phyloP scores from a whole-genome alignment of 1,139 yeast genomes.

The Geotrichum histeridarum region DNA sequence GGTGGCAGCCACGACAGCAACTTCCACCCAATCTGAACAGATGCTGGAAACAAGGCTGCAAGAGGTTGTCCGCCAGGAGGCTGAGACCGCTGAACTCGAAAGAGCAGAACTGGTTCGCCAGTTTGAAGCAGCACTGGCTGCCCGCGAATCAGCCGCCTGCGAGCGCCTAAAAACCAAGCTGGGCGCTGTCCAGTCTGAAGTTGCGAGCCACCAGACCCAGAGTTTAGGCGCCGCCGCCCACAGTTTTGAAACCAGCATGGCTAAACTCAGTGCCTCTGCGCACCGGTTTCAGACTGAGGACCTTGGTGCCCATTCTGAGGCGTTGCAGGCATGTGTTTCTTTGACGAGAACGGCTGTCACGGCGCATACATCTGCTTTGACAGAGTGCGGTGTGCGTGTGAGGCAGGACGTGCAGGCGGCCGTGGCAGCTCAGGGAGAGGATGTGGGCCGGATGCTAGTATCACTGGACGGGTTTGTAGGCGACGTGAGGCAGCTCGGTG shows the following conservation, averaged over 20 bases:
- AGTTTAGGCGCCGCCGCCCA: not conserved
- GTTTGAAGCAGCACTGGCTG: conserved; percentile 16
- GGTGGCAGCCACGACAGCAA: not conserved
- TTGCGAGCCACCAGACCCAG: not conserved
- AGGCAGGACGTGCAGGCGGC: conserved; percentile 1
- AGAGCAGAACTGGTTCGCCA: conserved; percentile 11
- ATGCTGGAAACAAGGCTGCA: not conserved
- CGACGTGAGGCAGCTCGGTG: not conserved
- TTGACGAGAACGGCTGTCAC: not conserved
- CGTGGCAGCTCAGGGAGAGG: not conserved
- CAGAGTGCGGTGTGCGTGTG: not conserved
- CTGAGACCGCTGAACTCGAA: conserved; percentile 9
- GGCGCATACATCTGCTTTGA: not conserved
- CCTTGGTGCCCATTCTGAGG: not conserved
- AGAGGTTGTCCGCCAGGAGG: conserved; percentile 5
- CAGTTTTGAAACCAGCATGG: conserved; percentile 1
- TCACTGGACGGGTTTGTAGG: not conserved
- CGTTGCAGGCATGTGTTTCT: not conserved
- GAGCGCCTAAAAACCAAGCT: conserved; percentile 4
- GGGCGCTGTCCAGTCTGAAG: not conserved
- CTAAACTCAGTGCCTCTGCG: not conserved
- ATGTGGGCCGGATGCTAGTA: not conserved
- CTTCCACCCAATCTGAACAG: not conserved
- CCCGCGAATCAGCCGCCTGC: not conserved
- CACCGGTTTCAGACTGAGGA: no score